These are phyloP conservation scores for Albophoma yamanashiensis DNA, from an alignment of 2,329 filamentous ascomycete species.

Conservation along the genomic window DNA sequence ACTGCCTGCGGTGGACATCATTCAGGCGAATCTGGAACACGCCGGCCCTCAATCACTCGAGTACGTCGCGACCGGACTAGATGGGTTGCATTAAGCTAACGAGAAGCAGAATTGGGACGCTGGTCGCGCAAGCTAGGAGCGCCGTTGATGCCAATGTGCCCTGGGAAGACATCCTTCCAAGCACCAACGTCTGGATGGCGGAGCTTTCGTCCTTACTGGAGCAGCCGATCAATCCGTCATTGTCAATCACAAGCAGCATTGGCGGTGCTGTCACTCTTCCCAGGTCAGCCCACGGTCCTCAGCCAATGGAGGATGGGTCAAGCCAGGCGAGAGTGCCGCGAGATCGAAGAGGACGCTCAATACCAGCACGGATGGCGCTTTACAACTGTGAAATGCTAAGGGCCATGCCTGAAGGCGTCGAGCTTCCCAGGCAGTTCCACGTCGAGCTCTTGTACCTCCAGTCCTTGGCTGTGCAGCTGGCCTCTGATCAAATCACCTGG, in stretches of 20 bases:
- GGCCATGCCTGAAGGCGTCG: constrained; percentile 24
- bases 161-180: constrained; percentile 48
- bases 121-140: constrained; percentile 34
- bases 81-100: constrained; percentile 1
- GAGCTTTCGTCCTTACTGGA: constrained; percentile 47
- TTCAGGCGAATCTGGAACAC: constrained; percentile 43
- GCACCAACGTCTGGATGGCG: constrained; percentile 51
- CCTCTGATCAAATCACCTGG: constrained; percentile 42
- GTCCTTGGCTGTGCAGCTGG: constrained; percentile 37
- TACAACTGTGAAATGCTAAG: constrained; percentile 54
- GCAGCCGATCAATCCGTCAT: constrained; percentile 43
- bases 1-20: constrained; percentile 36
- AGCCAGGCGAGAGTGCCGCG: constrained; percentile 27
- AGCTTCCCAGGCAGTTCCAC: constrained; percentile 29
- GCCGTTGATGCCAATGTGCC: constrained; percentile 17
- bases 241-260: constrained; percentile 65
- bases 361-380: constrained; percentile 64
- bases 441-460: constrained; percentile 42
- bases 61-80: constrained; percentile 21
- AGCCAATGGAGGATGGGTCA: constrained; percentile 1
- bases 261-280: constrained; percentile 58
- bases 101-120: constrained; percentile 36
- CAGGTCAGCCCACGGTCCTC: constrained; percentile 6
- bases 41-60: constrained; percentile 37
- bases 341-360: constrained; percentile 60